Base-by-base conservation (phyloP, 352 stramenopile species). In the Phytophthora ohioensis region DNA sequence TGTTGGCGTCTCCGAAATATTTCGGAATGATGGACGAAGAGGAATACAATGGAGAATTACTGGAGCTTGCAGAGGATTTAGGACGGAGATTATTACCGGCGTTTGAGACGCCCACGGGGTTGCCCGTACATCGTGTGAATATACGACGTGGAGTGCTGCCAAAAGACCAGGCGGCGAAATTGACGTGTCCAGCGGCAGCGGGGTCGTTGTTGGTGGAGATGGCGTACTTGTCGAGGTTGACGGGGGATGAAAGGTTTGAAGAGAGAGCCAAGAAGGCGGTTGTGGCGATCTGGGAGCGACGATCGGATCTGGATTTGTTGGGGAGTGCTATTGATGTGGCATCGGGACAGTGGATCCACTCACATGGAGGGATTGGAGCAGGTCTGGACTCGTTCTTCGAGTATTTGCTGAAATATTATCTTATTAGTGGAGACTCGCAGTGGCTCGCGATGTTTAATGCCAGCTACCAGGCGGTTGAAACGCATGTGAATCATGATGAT, bases 351-450 rank as follows among this genome's bases (percentile, higher is more conserved):
- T 97, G 88, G 90, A 59, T 90, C 13, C 77, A 91, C 49, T 85
- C 84, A 17, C 79, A 93, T 43, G 88, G 91, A 6, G 83, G 93
- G 38, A 95, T 99, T 55, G 96, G 95, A 32, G 90, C 91, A 0
- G 98, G 98, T 27, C 87, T 98, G 1, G 97, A 99, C 78, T 99
- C 93, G 48, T 99, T 98, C 73, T 99, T 98, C 66, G 98, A 99
- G 79, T 99, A 99, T 75, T 69, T 99, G 38, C 72, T 99, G n/a
- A 99, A 99, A 76, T 97, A 97, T 65, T 93, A 98, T 69, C 79
- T 99, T 38, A 75, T 99, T n/a, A 98, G 98, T 73, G 93, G 93
- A 21, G 93, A 99, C 58, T 67, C 89, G 15, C 67, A 86, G 80
- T 91, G 97, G 90, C 82, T 98, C 75, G 83, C 84, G 10, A 98